Evolutionary conservation across 2,329 filamentous ascomycete genomes (phyloP).

Genomic region (Kalaharituber pfeilii): DNA sequence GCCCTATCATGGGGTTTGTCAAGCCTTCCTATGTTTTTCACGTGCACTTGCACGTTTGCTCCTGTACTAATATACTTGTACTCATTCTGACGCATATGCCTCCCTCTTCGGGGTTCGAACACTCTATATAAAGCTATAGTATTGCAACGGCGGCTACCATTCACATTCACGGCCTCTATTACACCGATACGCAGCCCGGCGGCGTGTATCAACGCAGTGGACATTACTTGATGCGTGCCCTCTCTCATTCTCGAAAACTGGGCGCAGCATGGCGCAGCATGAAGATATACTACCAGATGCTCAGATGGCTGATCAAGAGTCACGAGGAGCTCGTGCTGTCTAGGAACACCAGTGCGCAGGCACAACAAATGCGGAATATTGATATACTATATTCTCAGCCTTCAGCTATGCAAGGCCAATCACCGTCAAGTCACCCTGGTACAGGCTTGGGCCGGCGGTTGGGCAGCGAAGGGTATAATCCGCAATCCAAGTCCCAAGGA

Average conservation of each 20-base stretch:
- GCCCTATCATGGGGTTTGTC: constrained; percentile 66
- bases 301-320: constrained; percentile 61
- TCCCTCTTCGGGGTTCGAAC: too few species aligned
- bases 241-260: constrained; percentile 64
- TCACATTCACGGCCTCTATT: constrained; percentile 71
- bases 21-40: not conserved
- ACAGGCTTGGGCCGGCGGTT: constrained; percentile 37
- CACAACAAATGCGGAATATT: not conserved
- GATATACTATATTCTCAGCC: not conserved
- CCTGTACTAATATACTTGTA: not conserved
- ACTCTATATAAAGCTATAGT: constrained; percentile 24
- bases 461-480: constrained; percentile 50
- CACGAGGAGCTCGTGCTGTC: constrained; percentile 54
- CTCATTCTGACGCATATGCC: not conserved
- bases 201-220: constrained; percentile 48
- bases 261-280: constrained; percentile 55
- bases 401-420: too few species aligned
- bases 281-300: constrained; percentile 46
- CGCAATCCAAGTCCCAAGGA: constrained; percentile 31
- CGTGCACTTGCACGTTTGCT: not conserved
- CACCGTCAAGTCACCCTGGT: too few species aligned
- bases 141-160: constrained; percentile 75
- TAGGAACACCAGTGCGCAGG: not conserved
- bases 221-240: constrained; percentile 60
- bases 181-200: constrained; percentile 49